Evolutionary conservation across 768 basidiomycete species (phyloP).

Genomic region (Multifurca ochricompacta): DNA sequence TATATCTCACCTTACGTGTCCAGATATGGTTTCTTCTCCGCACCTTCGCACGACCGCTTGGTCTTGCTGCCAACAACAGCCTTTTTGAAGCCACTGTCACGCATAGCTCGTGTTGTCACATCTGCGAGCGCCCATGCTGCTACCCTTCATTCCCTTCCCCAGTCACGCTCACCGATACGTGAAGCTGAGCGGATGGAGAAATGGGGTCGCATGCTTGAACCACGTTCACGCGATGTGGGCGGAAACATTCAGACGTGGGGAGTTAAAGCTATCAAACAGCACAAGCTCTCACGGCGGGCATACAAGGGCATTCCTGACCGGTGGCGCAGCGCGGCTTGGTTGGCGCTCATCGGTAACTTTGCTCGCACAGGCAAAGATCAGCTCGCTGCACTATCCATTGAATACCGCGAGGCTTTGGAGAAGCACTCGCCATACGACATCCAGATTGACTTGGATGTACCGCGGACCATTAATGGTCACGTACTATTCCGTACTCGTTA

Average conservation of each 20-base stretch:
- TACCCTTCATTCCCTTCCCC: conserved; percentile 38
- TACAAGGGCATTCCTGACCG: conserved; percentile 97
- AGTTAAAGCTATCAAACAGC: conserved; percentile 54
- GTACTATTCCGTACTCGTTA: conserved; percentile 93
- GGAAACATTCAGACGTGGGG: conserved; percentile 72
- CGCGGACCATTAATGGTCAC: conserved; percentile 91
- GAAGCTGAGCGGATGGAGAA: conserved; percentile 78
- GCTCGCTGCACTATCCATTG: conserved; percentile 35
- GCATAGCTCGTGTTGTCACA: conserved; percentile 27
- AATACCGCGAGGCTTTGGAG: conserved; percentile 61
- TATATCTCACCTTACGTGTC: not conserved
- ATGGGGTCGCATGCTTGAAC: conserved; percentile 87
- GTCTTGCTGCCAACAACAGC: conserved; percentile 60
- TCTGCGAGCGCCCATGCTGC: conserved; percentile 41
- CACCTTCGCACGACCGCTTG: conserved; percentile 77
- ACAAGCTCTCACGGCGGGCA: conserved; percentile 63
- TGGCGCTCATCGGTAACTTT: conserved; percentile 57
- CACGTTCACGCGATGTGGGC: conserved; percentile 60
- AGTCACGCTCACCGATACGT: conserved; percentile 40
- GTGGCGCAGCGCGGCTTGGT: conserved; percentile 93
- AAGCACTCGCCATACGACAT: conserved; percentile 85
- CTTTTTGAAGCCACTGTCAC: conserved; percentile 49
- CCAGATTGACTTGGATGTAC: conserved; percentile 97
- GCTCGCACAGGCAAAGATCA: conserved; percentile 40
- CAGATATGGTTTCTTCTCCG: conserved; percentile 89